phyloP scores from a whole-genome alignment of 306 rosid species.

The Glycine soja region DNA sequence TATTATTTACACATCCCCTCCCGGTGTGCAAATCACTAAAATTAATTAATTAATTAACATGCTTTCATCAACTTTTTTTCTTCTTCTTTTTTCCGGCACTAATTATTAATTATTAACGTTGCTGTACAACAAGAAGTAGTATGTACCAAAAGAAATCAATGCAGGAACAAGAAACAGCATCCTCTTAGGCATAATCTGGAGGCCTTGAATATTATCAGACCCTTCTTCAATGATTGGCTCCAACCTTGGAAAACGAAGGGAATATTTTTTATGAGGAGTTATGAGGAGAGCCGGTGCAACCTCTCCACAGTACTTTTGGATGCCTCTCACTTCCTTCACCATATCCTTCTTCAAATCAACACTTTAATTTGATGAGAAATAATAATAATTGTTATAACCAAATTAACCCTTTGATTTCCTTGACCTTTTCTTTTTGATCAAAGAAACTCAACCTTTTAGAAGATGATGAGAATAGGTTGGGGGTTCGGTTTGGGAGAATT shows the following conservation, averaged over 20 bases:
- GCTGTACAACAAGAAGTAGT: constrained; percentile 51
- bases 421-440: constrained; percentile 29
- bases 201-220: not conserved
- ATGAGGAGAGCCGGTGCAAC: constrained; percentile 63
- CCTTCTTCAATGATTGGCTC: constrained; percentile 78
- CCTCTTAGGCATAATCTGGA: constrained; percentile 51
- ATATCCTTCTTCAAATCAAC: constrained; percentile 8
- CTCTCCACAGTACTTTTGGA: constrained; percentile 57
- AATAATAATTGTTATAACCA: not conserved
- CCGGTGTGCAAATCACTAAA: constrained; percentile 9
- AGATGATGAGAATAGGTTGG: not conserved
- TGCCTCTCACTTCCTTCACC: constrained; percentile 54
- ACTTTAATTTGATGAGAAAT: no score
- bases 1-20: not conserved
- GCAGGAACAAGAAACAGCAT: constrained; percentile 63
- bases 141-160: constrained; percentile 57
- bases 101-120: constrained; percentile 7
- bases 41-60: not conserved
- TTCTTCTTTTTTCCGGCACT: not conserved
- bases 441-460: constrained; percentile 38
- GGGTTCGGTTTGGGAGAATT: constrained; percentile 17
- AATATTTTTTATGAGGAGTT: constrained; percentile 43
- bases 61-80: not conserved
- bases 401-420: not conserved
- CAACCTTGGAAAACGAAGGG: constrained; percentile 51